A percentile compares a stretch with the other conserved stretches of the same genome.
Conservation (phyloP, 2,329 filamentous ascomycete species). For the Pyricularia grisea region DNA sequence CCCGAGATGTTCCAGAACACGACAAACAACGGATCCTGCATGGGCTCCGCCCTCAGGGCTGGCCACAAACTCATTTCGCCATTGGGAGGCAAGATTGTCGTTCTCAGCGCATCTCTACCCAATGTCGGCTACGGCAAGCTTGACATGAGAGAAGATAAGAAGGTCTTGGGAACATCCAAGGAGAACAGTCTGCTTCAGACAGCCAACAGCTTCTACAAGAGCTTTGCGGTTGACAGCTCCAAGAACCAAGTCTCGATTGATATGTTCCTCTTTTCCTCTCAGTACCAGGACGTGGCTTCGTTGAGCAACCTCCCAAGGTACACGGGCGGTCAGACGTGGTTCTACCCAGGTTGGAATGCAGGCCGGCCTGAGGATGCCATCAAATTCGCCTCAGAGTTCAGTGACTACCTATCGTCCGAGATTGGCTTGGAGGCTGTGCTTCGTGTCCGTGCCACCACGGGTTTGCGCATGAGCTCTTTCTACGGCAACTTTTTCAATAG, state of each 20-base stretch:
- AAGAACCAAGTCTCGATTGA: conserved; percentile 98
- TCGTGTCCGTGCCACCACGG: conserved; percentile 88
- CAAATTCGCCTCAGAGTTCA: conserved; percentile 95
- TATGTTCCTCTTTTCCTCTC: conserved; percentile 94
- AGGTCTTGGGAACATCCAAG: conserved; percentile 85
- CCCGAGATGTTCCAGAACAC: conserved; percentile 97
- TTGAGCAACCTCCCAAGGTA: conserved; percentile 92
- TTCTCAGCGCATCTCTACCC: conserved; percentile 81
- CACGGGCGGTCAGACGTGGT: conserved; percentile 95
- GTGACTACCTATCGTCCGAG: conserved; percentile 91
- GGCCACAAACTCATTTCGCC: conserved; percentile 94
- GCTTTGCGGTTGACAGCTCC: conserved; percentile 95
- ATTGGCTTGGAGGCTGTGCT: conserved; percentile 95
- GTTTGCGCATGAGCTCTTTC: conserved; percentile 92
- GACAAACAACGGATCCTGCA: conserved; percentile 79
- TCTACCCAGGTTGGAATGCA: conserved; percentile 97
- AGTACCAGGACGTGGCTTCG: conserved; percentile 95
- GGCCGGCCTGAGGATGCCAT: conserved; percentile 90
- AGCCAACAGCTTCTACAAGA: conserved; percentile 95
- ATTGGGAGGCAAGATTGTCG: conserved; percentile 88
- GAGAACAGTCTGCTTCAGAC: conserved; percentile 84
- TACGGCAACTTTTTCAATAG: conserved; percentile 99
- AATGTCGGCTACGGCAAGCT: conserved; percentile 85
- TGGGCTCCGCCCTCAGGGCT: conserved; percentile 86
- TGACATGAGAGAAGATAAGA: conserved; percentile 94